phyloP scores from a whole-genome alignment of 495 filamentous ascomycete genomes.

The Cenococcum geophilum region DNA sequence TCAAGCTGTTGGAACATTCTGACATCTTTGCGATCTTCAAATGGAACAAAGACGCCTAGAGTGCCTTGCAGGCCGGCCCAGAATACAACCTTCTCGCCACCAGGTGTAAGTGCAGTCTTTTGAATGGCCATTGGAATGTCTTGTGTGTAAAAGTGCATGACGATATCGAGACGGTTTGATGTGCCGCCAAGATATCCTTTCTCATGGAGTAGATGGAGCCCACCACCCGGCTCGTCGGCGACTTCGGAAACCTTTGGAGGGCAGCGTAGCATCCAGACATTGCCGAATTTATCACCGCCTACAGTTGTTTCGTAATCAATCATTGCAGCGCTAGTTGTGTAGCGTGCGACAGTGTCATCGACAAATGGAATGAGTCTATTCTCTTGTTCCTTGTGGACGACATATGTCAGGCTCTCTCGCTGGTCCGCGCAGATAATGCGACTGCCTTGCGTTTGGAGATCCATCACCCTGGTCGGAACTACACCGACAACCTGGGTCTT shows the following conservation, averaged over 20 bases:
- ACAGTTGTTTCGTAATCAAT: constrained; percentile 95
- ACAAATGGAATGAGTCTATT: constrained; percentile 87
- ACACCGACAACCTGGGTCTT: constrained; percentile 74
- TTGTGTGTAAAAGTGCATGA: constrained; percentile 82
- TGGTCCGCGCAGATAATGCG: constrained; percentile 90
- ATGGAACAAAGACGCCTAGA: constrained; percentile 85
- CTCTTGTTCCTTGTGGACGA: constrained; percentile 87
- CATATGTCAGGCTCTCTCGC: constrained; percentile 81
- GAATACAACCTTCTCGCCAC: constrained; percentile 82
- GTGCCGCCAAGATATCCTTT: constrained; percentile 83
- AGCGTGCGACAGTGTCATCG: constrained; percentile 82
- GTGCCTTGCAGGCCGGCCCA: constrained; percentile 95
- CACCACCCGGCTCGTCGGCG: constrained; percentile 85
- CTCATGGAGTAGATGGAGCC: constrained; percentile 82
- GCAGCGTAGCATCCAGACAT: constrained; percentile 85
- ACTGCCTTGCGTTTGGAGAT: constrained; percentile 82
- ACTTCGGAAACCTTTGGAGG: constrained; percentile 81
- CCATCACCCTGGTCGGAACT: constrained; percentile 74
- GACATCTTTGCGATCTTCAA: constrained; percentile 82
- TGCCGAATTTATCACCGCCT: constrained; percentile 96
- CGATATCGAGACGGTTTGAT: constrained; percentile 72
- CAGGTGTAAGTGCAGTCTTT: constrained; percentile 84
- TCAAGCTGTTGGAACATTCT: constrained; percentile 96
- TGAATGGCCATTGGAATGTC: constrained; percentile 88
- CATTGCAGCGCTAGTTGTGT: constrained; percentile 84